phyloP scores from a whole-genome alignment of 2,329 filamentous ascomycete species.

The Coniochaeta prunicola region DNA sequence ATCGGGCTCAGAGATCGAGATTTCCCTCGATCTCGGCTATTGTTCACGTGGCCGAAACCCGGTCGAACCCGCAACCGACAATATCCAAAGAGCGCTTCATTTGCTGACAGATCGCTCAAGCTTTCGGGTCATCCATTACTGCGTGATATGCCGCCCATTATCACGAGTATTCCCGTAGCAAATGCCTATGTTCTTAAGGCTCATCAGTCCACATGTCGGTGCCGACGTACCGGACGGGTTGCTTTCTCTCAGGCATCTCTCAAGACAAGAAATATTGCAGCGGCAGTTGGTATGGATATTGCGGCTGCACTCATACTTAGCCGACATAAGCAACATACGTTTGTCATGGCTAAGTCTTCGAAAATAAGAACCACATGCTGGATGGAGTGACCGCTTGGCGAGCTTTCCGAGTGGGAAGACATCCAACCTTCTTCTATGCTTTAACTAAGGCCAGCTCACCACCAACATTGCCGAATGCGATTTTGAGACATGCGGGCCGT shows the following conservation, averaged over 20 bases:
- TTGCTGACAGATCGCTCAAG: background rate
- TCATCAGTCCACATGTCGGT: background rate
- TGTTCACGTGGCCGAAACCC: background rate
- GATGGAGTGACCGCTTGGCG: background rate
- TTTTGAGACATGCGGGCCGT: background rate
- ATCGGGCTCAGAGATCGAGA: background rate
- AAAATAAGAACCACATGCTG: background rate
- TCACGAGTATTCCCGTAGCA: background rate
- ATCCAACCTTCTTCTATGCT: background rate
- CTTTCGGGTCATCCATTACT: background rate
- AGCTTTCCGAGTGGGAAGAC: background rate
- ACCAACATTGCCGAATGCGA: background rate
- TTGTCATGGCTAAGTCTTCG: background rate
- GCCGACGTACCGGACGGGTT: background rate
- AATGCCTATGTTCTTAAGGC: background rate
- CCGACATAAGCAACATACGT: background rate
- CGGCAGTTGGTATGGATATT: background rate
- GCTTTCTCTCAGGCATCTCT: background rate
- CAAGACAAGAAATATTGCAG: background rate
- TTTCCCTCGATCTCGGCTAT: background rate
- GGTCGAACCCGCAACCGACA: background rate
- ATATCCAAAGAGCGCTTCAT: background rate
- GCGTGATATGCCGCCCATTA: background rate
- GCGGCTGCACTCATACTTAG: background rate
- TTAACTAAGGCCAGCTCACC: background rate